phyloP scores from a whole-genome alignment of 2,329 filamentous ascomycete genomes.

The Dryadomyces quercivorus region DNA sequence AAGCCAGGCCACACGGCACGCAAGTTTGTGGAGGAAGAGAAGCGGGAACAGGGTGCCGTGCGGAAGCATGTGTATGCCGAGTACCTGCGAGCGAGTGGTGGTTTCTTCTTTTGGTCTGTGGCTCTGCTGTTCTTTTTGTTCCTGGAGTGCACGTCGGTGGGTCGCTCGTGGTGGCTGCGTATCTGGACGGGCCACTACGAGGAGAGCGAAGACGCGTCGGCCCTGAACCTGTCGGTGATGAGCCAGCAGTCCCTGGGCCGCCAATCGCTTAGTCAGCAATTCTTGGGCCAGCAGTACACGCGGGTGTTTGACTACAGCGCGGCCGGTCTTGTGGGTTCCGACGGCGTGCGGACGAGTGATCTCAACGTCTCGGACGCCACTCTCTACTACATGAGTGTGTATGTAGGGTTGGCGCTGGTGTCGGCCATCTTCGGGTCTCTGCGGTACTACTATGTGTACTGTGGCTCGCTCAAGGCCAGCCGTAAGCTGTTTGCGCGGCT shows the following conservation, averaged over 20 bases:
- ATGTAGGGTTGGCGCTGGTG: constrained; percentile 45
- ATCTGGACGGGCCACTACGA: constrained; percentile 45
- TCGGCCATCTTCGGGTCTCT: constrained; percentile 47
- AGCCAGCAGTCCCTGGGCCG: not conserved
- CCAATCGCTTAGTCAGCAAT: not conserved
- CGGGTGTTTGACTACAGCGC: not conserved
- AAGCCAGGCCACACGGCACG: constrained; percentile 31
- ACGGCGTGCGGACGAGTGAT: too few species aligned
- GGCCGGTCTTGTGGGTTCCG: not conserved
- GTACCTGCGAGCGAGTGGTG: constrained; percentile 57
- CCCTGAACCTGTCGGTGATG: constrained; percentile 5
- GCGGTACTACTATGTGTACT: constrained; percentile 51
- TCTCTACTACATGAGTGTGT: constrained; percentile 55
- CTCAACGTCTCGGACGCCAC: constrained; percentile 18
- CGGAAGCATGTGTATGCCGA: constrained; percentile 52
- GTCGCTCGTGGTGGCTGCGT: constrained; percentile 51
- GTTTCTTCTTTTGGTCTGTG: constrained; percentile 45
- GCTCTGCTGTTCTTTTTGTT: constrained; percentile 41
- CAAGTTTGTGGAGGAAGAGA: constrained; percentile 68
- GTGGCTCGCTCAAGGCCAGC: constrained; percentile 58
- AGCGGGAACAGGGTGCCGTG: constrained; percentile 57
- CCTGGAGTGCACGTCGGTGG: constrained; percentile 42
- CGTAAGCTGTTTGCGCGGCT: constrained; percentile 54
- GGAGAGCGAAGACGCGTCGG: constrained; percentile 13
- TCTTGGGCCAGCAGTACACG: not conserved